Base-by-base conservation (phyloP, 2,329 filamentous ascomycete genomes). In the Neurospora sp. region DNA sequence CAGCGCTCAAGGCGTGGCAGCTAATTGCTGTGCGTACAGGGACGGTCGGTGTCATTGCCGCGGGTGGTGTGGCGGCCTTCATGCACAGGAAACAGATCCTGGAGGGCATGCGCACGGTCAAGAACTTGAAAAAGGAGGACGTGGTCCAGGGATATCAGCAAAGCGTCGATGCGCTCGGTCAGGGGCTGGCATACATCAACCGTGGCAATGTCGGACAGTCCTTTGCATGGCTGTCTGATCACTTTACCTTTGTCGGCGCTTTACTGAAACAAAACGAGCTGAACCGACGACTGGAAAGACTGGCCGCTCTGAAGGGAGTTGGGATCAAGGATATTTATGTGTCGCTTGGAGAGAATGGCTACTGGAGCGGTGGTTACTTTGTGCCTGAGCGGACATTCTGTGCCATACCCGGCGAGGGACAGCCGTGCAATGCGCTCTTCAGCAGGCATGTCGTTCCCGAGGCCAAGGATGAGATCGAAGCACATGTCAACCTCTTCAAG, bases 201-300 rank as follows among this genome's bases (percentile, higher is more conserved):
- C 81, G 84, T 7, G 85, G 85, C 15, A 87, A 85, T 58, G 85
- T 88, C 2, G 89, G 89, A 2, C 85, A 89, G 69, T 92, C 92
- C 1, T 91, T 93, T 74, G 86, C 85, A 19, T 97, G 93, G 89
- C 87, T 94, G 4, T 89, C 90, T 0, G 91, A 91, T 17, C 93
- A 97, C 78, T 87, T 97, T 68, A 92, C 93, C 42, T 97, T 97
- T 76, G 91, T 97, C 1, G 92, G 93, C 0, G 90, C 91, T 66
- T 84, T 97, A 2, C 86, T 93, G 73, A 90, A 91, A 68, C 88
- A 89, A 17, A 88, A 90, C 40, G 91, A 96, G 75, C 81, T 97
- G 72, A 87, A 86, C 69, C 84, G 86, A 62, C 85, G 93, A 17
- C 82, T 96, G 2, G 85, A 87, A 71, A 83, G 87, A 69, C 82